Evolutionary conservation across 495 filamentous ascomycete genomes (phyloP), one percentile per base, ranked within the genome.

Genomic region (Clohesyomyces aquaticus): DNA sequence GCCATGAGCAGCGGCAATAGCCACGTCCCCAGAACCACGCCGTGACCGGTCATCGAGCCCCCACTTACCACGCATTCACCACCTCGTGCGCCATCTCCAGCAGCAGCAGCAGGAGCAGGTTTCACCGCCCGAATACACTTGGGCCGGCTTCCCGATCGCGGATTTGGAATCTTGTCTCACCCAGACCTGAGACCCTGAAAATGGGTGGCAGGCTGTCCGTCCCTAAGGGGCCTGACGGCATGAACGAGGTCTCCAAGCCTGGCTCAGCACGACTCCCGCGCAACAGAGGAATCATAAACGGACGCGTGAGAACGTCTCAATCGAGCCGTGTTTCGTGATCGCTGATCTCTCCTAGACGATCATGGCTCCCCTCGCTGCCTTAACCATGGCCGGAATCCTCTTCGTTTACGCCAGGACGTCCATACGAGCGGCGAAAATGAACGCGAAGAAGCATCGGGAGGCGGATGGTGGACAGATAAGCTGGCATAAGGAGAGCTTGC

Each of bases 381-480:
- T 78, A n/a, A 79, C 76, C 3, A 79, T 80, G 78, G 78, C 78
- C n/a, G 29, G 71, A 26, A 56, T 81, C 3, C 75, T 80, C 32
- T 76, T 79, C 57, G 72, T 78, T 4, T 81, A 81, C 63, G 69
- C 76, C 1, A 71, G 77, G 18, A 76, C 73, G 10, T 77, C 73
- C 45, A 81, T 81, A 52, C 70, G 70, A 28, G 76, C 75, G 0
- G 78, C 78, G 9, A 78, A 78, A 41, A 56, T 67, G 32, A 80
- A 78, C 47, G 78, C 78, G 18, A 54, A 72, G 55, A 66, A 70
- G 49, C 72, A 76, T 49, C 71, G 75, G n/a, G 65, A 76, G 55
- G 74, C 73, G 0, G 75, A 76, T 55, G 74, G 74, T 23, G 72
- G 72, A 4, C 67, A 73, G 50, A 66, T 77, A 19, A 72, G 63